These are phyloP conservation scores for Aspergillus sclerotiicarbonarius DNA, from an alignment of 495 filamentous ascomycete genomes.

Conservation along the genomic window DNA sequence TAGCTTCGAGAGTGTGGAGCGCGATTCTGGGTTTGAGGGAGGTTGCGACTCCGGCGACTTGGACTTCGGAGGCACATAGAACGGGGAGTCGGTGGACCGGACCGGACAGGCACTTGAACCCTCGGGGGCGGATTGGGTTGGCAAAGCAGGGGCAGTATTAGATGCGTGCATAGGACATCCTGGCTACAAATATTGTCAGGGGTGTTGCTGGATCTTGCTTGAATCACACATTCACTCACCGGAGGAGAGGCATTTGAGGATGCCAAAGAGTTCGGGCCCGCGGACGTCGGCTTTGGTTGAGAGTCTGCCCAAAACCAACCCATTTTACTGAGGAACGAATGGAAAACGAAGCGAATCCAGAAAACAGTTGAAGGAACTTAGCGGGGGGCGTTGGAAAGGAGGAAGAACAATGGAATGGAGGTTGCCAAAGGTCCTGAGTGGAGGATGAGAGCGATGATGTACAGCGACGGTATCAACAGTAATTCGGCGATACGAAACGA, in stretches of 20 bases:
- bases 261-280: slow-evolving; percentile 43
- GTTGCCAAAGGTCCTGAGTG: too few relatives aligned
- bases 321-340: slow-evolving; percentile 53
- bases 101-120: slow-evolving; percentile 55
- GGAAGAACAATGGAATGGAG: background rate
- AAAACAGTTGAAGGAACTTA: background rate
- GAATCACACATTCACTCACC: slow-evolving; percentile 52
- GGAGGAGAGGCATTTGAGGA: slow-evolving; percentile 54
- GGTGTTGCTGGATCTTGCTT: background rate
- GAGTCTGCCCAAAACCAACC: slow-evolving; percentile 98
- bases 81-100: slow-evolving; percentile 43
- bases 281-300: slow-evolving; percentile 36
- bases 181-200: slow-evolving; percentile 57
- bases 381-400: background rate
- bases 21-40: slow-evolving; percentile 23
- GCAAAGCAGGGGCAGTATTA: slow-evolving; percentile 41
- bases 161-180: slow-evolving; percentile 88
- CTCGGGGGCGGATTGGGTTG: slow-evolving; percentile 43
- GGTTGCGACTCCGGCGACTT: slow-evolving; percentile 17
- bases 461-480: background rate
- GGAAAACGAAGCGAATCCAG: slow-evolving; percentile 1
- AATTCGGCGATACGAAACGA: background rate
- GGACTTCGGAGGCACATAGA: slow-evolving; percentile 35
- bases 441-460: background rate
- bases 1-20: slow-evolving; percentile 63